Evolutionary conservation across 768 basidiomycete genomes (phyloP).

Genomic region (Mycena latifolia): DNA sequence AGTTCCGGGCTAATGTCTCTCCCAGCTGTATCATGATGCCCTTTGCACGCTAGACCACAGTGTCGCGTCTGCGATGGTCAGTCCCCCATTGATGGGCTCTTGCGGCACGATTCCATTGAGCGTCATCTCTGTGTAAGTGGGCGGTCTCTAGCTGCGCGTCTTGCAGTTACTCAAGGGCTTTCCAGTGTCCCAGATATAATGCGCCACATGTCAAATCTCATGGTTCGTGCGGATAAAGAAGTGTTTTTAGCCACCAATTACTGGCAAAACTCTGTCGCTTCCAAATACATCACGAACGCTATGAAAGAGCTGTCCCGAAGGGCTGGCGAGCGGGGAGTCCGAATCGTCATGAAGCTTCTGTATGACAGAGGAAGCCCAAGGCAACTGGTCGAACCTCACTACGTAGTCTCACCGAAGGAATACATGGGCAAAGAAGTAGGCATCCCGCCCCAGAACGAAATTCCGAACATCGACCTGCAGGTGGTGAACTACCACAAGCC

Average conservation of each 20-base stretch:
- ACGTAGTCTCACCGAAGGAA: slow-evolving; percentile 57
- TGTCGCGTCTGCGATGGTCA: slow-evolving; percentile 67
- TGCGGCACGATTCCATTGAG: slow-evolving; percentile 73
- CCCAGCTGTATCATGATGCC: slow-evolving; percentile 73
- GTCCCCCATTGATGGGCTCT: slow-evolving; percentile 72
- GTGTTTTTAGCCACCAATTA: slow-evolving; percentile 79
- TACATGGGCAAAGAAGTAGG: slow-evolving; percentile 61
- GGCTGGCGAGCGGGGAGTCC: slow-evolving; percentile 56
- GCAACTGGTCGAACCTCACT: slow-evolving; percentile 60
- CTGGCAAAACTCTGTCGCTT: slow-evolving; percentile 65
- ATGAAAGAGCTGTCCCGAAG: slow-evolving; percentile 64
- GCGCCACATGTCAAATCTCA: slow-evolving; percentile 73
- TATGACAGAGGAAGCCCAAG: slow-evolving; percentile 76
- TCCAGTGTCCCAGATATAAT: slow-evolving; percentile 78
- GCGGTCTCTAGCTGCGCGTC: not conserved
- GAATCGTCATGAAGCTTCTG: slow-evolving; percentile 74
- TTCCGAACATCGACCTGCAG: slow-evolving; percentile 71
- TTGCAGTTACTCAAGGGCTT: not conserved
- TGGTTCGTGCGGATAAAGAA: slow-evolving; percentile 72
- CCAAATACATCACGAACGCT: slow-evolving; percentile 63
- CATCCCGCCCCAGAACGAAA: slow-evolving; percentile 65
- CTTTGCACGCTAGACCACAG: slow-evolving; percentile 67
- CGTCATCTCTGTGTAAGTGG: slow-evolving; percentile 66
- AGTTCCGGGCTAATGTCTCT: not conserved
- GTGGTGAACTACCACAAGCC: slow-evolving; percentile 67